These are phyloP conservation scores for Ustilago lituana DNA, from an alignment of 1,284 basidiomycete species.

Conservation along the genomic window DNA sequence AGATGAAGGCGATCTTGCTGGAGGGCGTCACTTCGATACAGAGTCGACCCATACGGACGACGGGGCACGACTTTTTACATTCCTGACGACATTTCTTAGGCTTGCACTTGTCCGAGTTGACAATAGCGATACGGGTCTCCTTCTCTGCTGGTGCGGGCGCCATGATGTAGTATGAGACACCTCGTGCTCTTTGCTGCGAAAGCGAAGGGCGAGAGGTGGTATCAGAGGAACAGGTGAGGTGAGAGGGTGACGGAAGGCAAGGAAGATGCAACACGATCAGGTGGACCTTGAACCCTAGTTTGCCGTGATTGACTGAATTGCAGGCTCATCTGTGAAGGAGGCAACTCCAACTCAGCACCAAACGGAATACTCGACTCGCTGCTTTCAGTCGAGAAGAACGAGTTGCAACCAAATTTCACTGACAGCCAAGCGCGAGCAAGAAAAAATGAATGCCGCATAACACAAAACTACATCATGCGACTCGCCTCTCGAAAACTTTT, in stretches of 20 bases:
- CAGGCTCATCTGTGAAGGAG: neutral
- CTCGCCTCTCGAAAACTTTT: constrained; percentile 7
- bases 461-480: neutral
- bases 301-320: neutral
- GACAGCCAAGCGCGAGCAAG: neutral
- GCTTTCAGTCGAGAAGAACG: neutral
- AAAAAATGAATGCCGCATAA: constrained; percentile 11
- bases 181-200: constrained; percentile 13
- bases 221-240: neutral
- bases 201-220: constrained; percentile 3
- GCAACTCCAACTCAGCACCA: constrained; percentile 9
- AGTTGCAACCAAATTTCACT: neutral
- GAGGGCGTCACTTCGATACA: constrained; percentile 63
- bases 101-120: constrained; percentile 67
- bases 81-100: constrained; percentile 67
- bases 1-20: constrained; percentile 66
- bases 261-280: neutral
- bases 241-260: constrained; percentile 14
- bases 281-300: constrained; percentile 11
- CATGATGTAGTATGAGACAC: constrained; percentile 28
- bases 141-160: constrained; percentile 52
- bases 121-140: constrained; percentile 67
- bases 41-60: constrained; percentile 65
- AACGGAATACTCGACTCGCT: no score
- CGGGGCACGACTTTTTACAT: constrained; percentile 67